Evolutionary conservation across 441 rosid species (phyloP).

Genomic region (Erodium moschatum): DNA sequence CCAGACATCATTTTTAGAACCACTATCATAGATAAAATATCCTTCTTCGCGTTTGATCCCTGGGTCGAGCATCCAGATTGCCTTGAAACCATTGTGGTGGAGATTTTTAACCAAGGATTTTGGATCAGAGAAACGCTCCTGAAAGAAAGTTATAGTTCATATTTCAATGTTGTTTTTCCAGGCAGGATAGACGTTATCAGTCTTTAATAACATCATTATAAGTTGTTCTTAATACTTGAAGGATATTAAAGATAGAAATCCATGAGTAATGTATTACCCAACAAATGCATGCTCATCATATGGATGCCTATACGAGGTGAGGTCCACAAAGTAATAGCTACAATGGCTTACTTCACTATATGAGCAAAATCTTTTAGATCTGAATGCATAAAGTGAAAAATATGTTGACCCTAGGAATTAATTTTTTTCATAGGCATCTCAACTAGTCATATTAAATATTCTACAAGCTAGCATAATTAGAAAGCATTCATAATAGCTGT

Average conservation of each 20-base stretch:
- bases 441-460: not conserved
- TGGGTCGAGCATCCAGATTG: constrained; percentile 96
- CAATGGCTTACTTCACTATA: not conserved
- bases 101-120: constrained; percentile 52
- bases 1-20: constrained; percentile 58
- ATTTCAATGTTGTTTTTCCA: not conserved
- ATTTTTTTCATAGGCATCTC: not conserved
- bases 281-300: not conserved
- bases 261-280: not conserved
- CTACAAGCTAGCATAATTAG: not conserved
- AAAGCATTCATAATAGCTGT: not conserved
- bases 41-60: constrained; percentile 80
- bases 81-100: constrained; percentile 64
- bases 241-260: too few species aligned
- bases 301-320: not conserved
- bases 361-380: not conserved
- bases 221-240: not conserved
- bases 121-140: constrained; percentile 72
- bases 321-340: not conserved
- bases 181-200: not conserved
- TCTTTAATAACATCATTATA: constrained; percentile 1
- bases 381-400: not conserved
- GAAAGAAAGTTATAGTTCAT: constrained; percentile 19
- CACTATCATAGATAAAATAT: constrained; percentile 62
- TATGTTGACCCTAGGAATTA: not conserved